These are phyloP conservation scores for Cladochytrium tenue DNA, from an alignment of 371 early-diverging fungal species.

Conservation along the genomic window DNA sequence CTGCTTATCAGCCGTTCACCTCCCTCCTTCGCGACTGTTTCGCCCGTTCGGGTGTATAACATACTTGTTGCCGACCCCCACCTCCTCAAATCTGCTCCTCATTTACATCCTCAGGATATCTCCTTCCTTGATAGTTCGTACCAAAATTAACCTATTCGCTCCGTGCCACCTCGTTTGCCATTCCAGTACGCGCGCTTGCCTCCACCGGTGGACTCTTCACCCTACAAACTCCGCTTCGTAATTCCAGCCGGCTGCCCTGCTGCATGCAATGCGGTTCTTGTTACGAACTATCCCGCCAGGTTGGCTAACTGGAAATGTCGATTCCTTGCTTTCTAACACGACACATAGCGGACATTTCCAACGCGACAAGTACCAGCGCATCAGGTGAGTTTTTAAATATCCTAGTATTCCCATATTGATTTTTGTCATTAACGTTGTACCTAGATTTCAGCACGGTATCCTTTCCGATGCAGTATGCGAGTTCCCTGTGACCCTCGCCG, in stretches of 20 bases:
- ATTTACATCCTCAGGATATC: too few relatives aligned
- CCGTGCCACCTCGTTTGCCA: neutral
- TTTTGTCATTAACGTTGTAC: too few relatives aligned
- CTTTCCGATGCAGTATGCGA: slow-evolving; percentile 71
- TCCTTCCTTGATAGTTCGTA: too few relatives aligned
- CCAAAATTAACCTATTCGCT: too few relatives aligned
- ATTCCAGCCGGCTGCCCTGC: slow-evolving; percentile 78
- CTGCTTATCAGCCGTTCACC: too few relatives aligned
- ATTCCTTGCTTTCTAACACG: neutral
- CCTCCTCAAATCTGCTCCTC: neutral
- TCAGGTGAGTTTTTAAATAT: slow-evolving; percentile 16
- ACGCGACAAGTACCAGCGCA: slow-evolving; percentile 6
- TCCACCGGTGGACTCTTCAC: slow-evolving; percentile 53
- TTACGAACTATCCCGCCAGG: slow-evolving; percentile 83
- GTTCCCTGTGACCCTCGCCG: slow-evolving; percentile 65
- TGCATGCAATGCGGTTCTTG: slow-evolving; percentile 63
- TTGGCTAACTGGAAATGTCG: neutral
- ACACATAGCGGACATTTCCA: neutral
- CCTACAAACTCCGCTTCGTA: slow-evolving; percentile 76
- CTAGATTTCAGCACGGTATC: slow-evolving; percentile 23
- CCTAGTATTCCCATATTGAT: too few relatives aligned
- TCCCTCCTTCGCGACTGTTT: too few relatives aligned
- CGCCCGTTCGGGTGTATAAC: too few relatives aligned
- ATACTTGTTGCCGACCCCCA: too few relatives aligned
- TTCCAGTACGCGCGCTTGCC: slow-evolving; percentile 80